Conservation (phyloP, 2,329 filamentous ascomycete species). For the Fusarium brachygibbosum region DNA sequence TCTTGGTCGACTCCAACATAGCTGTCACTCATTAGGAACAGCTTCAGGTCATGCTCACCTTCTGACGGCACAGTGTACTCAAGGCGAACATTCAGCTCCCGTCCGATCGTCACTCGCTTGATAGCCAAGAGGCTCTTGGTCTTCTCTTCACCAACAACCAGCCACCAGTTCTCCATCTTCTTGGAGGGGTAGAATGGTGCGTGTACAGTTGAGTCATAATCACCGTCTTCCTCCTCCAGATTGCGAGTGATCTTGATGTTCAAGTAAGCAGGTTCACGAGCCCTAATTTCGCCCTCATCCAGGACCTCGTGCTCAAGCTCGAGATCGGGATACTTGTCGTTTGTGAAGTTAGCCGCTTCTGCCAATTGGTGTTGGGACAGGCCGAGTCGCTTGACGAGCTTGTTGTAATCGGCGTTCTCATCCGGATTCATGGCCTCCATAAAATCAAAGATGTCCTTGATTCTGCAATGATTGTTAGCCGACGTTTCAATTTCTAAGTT, state of each 20-base stretch:
- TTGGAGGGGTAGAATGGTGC: conserved; percentile 92
- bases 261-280: conserved; percentile 85
- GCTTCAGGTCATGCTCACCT: conserved; percentile 87
- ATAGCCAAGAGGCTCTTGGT: conserved; percentile 90
- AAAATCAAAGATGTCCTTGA: conserved; percentile 97
- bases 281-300: conserved; percentile 82
- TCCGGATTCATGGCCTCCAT: conserved; percentile 99
- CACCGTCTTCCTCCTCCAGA: conserved; percentile 71
- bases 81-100: conserved; percentile 80
- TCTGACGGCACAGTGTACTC: conserved; percentile 90
- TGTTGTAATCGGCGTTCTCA: conserved; percentile 85
- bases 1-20: conserved; percentile 98
- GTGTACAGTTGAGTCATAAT: conserved; percentile 87
- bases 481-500: background rate
- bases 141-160: conserved; percentile 93
- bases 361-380: conserved; percentile 85
- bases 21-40: conserved; percentile 97
- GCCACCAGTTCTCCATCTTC: conserved; percentile 99
- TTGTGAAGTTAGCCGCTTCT: conserved; percentile 94
- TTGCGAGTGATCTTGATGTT: conserved; percentile 89
- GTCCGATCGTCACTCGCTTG: conserved; percentile 91
- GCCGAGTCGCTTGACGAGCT: conserved; percentile 81
- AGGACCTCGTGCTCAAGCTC: conserved; percentile 90
- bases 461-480: conserved; percentile 63
- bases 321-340: conserved; percentile 94